Base-by-base conservation (phyloP, 2,329 filamentous ascomycete species). In the Epichloe uncinata region DNA sequence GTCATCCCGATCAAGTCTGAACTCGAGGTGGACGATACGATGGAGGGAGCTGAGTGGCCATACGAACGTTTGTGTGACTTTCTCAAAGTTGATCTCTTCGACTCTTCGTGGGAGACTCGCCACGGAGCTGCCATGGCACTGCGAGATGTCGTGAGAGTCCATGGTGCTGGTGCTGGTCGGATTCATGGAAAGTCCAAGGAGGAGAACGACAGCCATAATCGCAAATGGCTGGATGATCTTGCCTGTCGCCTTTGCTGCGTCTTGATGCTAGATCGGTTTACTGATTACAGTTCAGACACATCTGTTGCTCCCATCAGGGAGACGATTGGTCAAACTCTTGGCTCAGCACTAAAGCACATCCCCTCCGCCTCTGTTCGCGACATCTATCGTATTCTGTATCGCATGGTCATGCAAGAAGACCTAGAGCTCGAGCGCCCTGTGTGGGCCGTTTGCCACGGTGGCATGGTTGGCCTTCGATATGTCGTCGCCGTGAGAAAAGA, bases 391-490 rank as follows among this genome's bases (percentile, higher is more conserved):
- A 84, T 94, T 42, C 75, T 98, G 4, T 85, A 93, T 60, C 80
- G 85, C 37, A 85, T 98, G 71, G 89, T 97, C 37, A 93, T 95
- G 81, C 89, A 96, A 63, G 81, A 84, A 41, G 87, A 95, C 57
- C 71, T 93, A 20, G 78, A 81, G 37, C 71, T 90, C 22, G 81
- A 84, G 22, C 79, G 78, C 34, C 82, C 85, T 13, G 77, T 89
- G 33, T 98, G 93, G 93, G 88, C 95, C 52, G 86, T 96, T 37
- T 95, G 90, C 60, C 94, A 98, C 64, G 93, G 93, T 56, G 93
- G 93, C 54, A 98, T 98, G 93, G 90, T 97, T 44, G 93, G 93
- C 7, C 70, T 98, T 60, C 80, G 91, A 59, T 98, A 98, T 61
- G 80, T 98, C 44, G 93, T 98, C 33, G 93, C 93, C 8, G 88